Evolutionary conservation across 73 alveolate species (phyloP), one percentile per base, ranked within the genome.

Genomic region (Paramecium sonneborni): DNA sequence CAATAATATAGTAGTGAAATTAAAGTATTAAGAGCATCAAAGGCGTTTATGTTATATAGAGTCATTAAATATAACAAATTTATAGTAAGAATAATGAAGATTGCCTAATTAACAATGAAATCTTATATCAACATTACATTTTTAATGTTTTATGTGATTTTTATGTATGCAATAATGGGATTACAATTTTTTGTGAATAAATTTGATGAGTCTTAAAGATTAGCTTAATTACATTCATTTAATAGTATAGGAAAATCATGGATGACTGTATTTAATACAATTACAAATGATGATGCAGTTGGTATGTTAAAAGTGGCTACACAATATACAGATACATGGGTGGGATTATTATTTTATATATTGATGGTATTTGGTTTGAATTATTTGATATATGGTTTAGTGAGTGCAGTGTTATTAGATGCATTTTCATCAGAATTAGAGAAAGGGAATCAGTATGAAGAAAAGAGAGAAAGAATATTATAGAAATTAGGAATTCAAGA

Each of bases 391-490:
- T 39, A 43, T 39, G 90, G 90, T 43, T 79, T 79, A 28, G 90
- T 79, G 21, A 79, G 69, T 39, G 90, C 90, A 79, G 90, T 79
- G 3, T 44, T 79, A 24, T 46, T 79, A 30, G 90, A 79, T 79
- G 90, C 90, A 14, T 79, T 79, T 14, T 79, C 90, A 79, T 79
- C 90, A 6, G 90, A 79, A 79, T 41, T 79, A 79, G 90, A 79
- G 21, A 43, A 79, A n/a, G 90, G 46, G 1, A 23, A 79, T 43
- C 7, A 44, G 4, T 18, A n/a, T 34, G 90, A 79, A 44, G 90
- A 79, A 14, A 44, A 79, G 30, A 23, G 57, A 15, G 55, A 72
- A 8, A 30, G 57, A 72, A 38, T 38, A 34, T 20, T 72, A 37
- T 12, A 72, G 37, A 20, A 35, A 34, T 10, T 72, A 28, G 86